Evolutionary conservation across 2,329 filamentous ascomycete genomes (phyloP).

Genomic region (Aureobasidium sp.): DNA sequence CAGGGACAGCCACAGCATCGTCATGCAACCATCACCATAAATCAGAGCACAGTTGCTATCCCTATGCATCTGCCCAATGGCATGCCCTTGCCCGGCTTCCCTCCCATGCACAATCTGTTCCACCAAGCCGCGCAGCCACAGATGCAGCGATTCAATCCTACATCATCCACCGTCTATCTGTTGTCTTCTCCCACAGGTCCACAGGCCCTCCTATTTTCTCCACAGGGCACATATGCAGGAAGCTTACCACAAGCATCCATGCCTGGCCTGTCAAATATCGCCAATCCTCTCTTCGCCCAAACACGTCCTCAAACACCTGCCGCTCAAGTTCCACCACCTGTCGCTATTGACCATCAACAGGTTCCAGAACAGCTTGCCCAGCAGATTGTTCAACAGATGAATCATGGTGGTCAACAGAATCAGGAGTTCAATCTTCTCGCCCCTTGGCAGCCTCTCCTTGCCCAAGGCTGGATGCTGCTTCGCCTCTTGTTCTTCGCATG

Average conservation of each 20-base stretch:
- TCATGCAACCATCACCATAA: slow-evolving; percentile 4
- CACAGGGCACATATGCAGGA: slow-evolving; percentile 28
- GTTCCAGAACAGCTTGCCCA: slow-evolving; percentile 1
- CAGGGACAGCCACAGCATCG: background rate
- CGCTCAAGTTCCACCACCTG: background rate
- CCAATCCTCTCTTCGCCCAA: background rate
- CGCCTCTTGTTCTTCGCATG: slow-evolving; percentile 54
- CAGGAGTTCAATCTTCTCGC: slow-evolving; percentile 14
- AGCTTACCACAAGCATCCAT: background rate
- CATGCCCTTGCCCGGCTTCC: slow-evolving; percentile 9
- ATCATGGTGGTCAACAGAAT: background rate
- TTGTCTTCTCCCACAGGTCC: slow-evolving; percentile 41
- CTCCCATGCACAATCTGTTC: background rate
- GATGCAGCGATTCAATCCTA: slow-evolving; percentile 19
- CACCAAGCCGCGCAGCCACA: background rate
- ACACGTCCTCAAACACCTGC: background rate
- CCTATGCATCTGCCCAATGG: background rate
- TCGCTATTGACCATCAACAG: background rate
- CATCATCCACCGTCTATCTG: slow-evolving; percentile 30
- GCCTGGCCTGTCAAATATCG: background rate
- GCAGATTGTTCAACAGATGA: slow-evolving; percentile 3
- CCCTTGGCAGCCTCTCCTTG: slow-evolving; percentile 32
- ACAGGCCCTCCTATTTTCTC: slow-evolving; percentile 39
- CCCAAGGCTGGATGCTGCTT: slow-evolving; percentile 50
- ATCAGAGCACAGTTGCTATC: slow-evolving; percentile 6